phyloP scores from a whole-genome alignment of 176 grass and related monocot genomes.

The Phoenix dactylifera region DNA sequence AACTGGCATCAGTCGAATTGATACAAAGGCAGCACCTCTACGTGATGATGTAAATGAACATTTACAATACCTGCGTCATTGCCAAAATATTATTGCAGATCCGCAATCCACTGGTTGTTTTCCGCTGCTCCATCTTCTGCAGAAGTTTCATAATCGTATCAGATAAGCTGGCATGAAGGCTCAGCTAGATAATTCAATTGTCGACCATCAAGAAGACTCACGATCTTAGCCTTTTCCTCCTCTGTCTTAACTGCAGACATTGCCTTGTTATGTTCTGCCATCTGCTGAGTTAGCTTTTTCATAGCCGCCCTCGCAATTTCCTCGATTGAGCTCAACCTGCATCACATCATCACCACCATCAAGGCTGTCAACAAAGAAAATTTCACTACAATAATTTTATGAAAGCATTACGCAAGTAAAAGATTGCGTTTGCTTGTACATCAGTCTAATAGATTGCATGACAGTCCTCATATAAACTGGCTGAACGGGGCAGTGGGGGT shows the following conservation, averaged over 20 bases:
- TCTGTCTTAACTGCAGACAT: constrained; percentile 71
- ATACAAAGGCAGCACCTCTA: background rate
- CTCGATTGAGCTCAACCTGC: constrained; percentile 75
- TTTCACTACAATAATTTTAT: too few relatives aligned
- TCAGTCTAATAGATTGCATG: too few relatives aligned
- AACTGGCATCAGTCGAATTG: too few relatives aligned
- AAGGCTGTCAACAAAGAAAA: too few relatives aligned
- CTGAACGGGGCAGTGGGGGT: too few relatives aligned
- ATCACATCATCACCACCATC: background rate
- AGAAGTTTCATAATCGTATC: constrained; percentile 2
- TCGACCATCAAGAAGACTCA: constrained; percentile 25
- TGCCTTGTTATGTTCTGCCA: constrained; percentile 78
- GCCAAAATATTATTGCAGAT: constrained; percentile 93
- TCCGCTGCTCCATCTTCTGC: constrained; percentile 79
- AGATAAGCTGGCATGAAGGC: too few relatives aligned
- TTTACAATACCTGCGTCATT: constrained; percentile 58
- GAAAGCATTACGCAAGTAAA: too few relatives aligned
- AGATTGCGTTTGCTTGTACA: too few relatives aligned
- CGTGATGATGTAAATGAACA: background rate
- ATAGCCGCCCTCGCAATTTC: constrained; percentile 60
- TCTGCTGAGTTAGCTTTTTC: constrained; percentile 80
- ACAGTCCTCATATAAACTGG: too few relatives aligned
- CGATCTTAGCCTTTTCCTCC: constrained; percentile 72
- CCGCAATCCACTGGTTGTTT: constrained; percentile 51
- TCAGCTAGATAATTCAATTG: too few relatives aligned